Percentiles rank a stretch among this genome's conserved stretches.
Conservation (phyloP, 768 basidiomycete genomes). For the Lentinula boryana region DNA sequence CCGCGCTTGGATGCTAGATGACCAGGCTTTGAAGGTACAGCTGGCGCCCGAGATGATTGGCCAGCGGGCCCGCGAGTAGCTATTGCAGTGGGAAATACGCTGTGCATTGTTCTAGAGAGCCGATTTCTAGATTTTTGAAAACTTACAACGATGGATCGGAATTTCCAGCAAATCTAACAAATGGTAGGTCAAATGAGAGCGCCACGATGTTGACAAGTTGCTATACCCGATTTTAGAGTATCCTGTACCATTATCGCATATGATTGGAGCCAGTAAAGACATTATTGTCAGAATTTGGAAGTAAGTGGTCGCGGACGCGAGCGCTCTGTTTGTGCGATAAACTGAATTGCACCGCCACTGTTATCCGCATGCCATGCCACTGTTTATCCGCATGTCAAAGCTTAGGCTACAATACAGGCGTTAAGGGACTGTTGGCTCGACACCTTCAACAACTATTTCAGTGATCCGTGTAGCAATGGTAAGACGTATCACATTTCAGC, state of each 20-base stretch:
- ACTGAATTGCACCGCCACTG: not conserved
- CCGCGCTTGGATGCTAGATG: slow-evolving; percentile 95
- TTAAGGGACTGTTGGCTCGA: not conserved
- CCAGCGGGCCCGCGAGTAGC: slow-evolving; percentile 76
- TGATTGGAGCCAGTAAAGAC: slow-evolving; percentile 88
- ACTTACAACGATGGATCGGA: slow-evolving; percentile 96
- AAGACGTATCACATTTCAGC: not conserved
- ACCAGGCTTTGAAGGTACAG: slow-evolving; percentile 79
- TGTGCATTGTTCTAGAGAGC: slow-evolving; percentile 19
- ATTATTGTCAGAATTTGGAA: slow-evolving; percentile 31
- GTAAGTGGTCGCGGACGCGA: not conserved
- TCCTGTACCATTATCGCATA: slow-evolving; percentile 97
- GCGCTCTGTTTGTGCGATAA: not conserved
- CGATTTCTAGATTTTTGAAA: not conserved
- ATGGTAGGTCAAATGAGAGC: not conserved
- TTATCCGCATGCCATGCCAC: not conserved
- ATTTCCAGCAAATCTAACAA: slow-evolving; percentile 87
- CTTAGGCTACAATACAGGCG: too few relatives aligned
- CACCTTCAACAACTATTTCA: not conserved
- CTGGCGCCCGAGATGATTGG: slow-evolving; percentile 62
- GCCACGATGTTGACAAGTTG: not conserved
- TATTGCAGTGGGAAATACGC: slow-evolving; percentile 98
- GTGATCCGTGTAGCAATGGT: not conserved
- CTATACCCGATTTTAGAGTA: slow-evolving; percentile 94
- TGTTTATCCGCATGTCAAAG: too few relatives aligned